Conservation (phyloP, 257 asterid species). For the Nicotiana undulata region DNA sequence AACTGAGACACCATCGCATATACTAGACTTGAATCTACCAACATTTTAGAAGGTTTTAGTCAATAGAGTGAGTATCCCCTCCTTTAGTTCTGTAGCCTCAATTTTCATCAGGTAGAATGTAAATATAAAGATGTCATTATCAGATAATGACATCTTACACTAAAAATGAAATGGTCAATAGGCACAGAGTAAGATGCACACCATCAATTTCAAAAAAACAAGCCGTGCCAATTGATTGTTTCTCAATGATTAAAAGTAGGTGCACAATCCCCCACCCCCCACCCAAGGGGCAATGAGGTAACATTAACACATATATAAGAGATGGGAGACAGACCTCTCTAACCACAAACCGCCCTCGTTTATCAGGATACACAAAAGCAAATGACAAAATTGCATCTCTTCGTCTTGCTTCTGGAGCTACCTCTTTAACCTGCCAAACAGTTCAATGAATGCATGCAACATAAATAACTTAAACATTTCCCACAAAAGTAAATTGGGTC, state of each 20-base stretch:
- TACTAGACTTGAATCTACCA: no score
- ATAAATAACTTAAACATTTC: background rate
- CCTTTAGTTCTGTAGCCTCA: background rate
- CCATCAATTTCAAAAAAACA: background rate
- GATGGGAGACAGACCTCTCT: slow-evolving; percentile 36
- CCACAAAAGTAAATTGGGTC: background rate
- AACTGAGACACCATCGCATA: no score
- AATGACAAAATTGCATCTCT: slow-evolving; percentile 62
- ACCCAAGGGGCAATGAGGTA: no score
- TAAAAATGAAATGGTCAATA: background rate
- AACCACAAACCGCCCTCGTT: slow-evolving; percentile 63
- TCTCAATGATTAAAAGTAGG: background rate
- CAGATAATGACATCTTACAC: background rate
- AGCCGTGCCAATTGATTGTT: background rate
- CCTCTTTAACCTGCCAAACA: slow-evolving; percentile 52
- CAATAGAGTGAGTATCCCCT: background rate
- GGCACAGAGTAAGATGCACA: background rate
- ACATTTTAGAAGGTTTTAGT: background rate
- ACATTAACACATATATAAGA: background rate
- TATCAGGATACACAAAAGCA: slow-evolving; percentile 74
- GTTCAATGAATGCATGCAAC: background rate
- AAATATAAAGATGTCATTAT: background rate
- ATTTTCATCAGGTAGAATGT: background rate
- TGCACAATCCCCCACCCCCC: background rate
- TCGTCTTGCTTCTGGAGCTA: slow-evolving; percentile 76